These are phyloP conservation scores for Stipa capillata DNA, from an alignment of 176 grass and related monocot genomes.

Conservation along the genomic window DNA sequence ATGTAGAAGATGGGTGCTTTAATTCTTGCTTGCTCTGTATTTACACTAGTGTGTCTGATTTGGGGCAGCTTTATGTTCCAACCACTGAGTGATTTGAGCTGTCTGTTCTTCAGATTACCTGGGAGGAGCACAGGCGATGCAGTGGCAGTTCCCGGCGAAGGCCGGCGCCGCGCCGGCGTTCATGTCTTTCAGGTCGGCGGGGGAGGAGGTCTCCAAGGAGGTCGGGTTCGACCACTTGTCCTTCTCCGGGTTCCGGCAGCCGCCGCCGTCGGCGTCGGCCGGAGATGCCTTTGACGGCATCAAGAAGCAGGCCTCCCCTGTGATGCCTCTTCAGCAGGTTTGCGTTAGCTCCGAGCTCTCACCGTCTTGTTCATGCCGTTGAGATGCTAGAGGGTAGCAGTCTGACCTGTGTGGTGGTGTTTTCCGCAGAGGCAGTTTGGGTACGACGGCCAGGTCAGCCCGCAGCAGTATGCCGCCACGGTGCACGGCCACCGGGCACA, in stretches of 20 bases:
- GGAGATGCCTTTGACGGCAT: conserved; percentile 25
- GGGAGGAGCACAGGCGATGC: conserved; percentile 24
- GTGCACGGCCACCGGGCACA: conserved; percentile 12
- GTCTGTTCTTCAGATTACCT: conserved; percentile 35
- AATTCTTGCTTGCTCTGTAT: neutral
- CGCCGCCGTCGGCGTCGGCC: neutral
- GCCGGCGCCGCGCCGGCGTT: conserved; percentile 23
- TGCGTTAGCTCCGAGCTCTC: neutral
- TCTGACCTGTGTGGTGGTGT: neutral
- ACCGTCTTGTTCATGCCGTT: neutral
- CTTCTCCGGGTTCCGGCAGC: conserved; percentile 42
- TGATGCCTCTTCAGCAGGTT: conserved; percentile 45
- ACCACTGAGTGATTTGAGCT: neutral
- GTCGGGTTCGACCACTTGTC: no score
- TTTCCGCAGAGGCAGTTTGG: conserved; percentile 27
- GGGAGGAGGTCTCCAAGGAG: conserved; percentile 27
- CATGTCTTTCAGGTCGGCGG: conserved; percentile 42
- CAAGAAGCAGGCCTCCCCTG: conserved; percentile 8
- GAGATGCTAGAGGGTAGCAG: neutral
- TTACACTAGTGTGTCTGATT: no score
- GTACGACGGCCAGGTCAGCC: neutral
- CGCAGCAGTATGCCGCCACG: conserved; percentile 7
- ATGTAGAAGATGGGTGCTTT: neutral
- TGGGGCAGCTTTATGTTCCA: neutral
- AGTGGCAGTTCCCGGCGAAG: conserved; percentile 54